phyloP scores from a whole-genome alignment of 1,284 basidiomycete species.

The Ceraceosorus guamensis region DNA sequence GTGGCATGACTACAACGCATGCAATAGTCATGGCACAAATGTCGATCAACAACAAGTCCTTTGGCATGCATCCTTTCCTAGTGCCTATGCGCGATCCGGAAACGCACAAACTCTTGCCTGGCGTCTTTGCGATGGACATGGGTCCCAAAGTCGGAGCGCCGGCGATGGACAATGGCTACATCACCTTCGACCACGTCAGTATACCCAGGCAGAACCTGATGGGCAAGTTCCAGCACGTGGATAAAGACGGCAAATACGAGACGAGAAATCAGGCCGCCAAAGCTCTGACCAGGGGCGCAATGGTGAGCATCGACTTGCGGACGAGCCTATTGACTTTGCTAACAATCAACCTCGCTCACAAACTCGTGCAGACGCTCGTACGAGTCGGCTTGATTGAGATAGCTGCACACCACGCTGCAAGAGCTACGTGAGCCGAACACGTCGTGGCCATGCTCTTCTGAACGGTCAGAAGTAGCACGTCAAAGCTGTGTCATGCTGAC shows the following conservation, averaged over 20 bases:
- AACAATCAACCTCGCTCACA: no score
- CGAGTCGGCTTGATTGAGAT: constrained; percentile 33
- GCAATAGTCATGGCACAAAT: constrained; percentile 34
- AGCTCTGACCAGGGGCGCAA: constrained; percentile 31
- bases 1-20: constrained; percentile 31
- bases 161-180: constrained; percentile 35
- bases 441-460: no score
- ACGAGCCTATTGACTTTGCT: no score
- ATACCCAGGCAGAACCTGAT: constrained; percentile 25
- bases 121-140: constrained; percentile 27
- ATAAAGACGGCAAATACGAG: constrained; percentile 22
- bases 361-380: no score
- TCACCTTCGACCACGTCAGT: constrained; percentile 22
- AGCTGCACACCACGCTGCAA: constrained; percentile 28
- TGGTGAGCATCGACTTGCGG: no score
- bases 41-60: constrained; percentile 22
- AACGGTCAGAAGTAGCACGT: no score
- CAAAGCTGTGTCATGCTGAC: no score
- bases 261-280: constrained; percentile 25
- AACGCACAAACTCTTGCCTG: constrained; percentile 25
- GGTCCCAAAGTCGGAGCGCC: constrained; percentile 30
- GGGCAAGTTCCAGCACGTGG: constrained; percentile 28
- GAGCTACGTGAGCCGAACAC: no score
- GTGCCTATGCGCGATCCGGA: constrained; percentile 27
- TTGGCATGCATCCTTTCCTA: constrained; percentile 39